Base-by-base conservation (phyloP, 805 yeast genomes). In the Saturnispora dispora region DNA sequence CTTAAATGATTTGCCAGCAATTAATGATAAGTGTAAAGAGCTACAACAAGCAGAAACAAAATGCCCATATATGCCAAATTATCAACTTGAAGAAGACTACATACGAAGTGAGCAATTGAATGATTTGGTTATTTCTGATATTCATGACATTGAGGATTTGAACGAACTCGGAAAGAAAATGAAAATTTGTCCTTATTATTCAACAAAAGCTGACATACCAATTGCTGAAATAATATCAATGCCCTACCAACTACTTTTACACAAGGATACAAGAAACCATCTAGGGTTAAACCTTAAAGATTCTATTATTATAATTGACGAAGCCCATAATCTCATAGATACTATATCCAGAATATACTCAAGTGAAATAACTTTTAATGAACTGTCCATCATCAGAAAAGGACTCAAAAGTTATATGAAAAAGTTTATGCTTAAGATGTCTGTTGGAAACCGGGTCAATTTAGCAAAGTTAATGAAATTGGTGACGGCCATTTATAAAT, bases 321-420 rank as follows among this genome's bases (percentile, higher is more conserved):
- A 90, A 63, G 97, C 97, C 0, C 98, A 90, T 62, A 90, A 90
- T 62, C 68, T 90, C 42, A 62, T 88, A 28, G 96, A 89, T 57
- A 81, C 90, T 0, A 78, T 90, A 3, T 77, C 83, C 1, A 68
- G 84, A 2, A 69, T 91, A 55, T 76, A 84, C 59, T 87, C 96
- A 0, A 74, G 81, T 2, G 65, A 75, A 3, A 69, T 90, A 0
- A 69, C 84, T 0, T 58, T 71, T 1, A 47, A 57, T 0, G 88
- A 85, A 32, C 68, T 88, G 9, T 41, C 57, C 2, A 43, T 53
- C 0, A 74, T 84, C 4, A 65, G 73, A 18, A 57, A 57, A 2
- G 81, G 85, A 0, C 59, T 90, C 39, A 71, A 75, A 42, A 55
- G 60, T 0, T 90, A 90, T 65, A 62, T 78, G 13, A 61, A 66